phyloP scores from a whole-genome alignment of 2,329 filamentous ascomycete species.

The Ceratocystis cacaofunesta region DNA sequence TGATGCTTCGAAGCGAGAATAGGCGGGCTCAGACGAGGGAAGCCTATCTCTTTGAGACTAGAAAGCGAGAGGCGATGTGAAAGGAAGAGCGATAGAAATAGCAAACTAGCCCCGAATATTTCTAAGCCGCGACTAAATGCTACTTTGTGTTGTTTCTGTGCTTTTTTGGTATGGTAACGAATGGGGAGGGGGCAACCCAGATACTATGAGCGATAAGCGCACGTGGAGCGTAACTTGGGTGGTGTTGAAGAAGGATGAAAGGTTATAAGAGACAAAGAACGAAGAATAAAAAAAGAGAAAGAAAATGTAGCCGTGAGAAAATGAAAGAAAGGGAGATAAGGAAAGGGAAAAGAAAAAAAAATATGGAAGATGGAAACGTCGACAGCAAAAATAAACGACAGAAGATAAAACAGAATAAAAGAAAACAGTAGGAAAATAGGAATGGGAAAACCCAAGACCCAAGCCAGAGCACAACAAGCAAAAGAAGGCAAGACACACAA shows the following conservation, averaged over 20 bases:
- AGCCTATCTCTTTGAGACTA: not conserved
- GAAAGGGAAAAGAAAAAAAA: not conserved
- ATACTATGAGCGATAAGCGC: not conserved
- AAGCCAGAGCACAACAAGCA: not conserved
- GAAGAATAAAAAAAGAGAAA: not conserved
- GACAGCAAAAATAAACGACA: conserved; percentile 7
- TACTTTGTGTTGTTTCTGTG: not conserved
- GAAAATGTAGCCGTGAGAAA: not conserved
- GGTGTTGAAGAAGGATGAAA: not conserved
- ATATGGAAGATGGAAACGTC: not conserved
- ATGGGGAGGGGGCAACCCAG: not conserved
- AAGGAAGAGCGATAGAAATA: not conserved
- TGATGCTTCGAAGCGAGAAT: conserved; percentile 26
- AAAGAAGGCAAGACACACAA: not conserved
- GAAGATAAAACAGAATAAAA: not conserved
- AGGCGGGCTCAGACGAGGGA: conserved; percentile 18
- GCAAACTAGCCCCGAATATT: not conserved
- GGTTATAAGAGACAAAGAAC: not conserved
- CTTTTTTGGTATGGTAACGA: not conserved
- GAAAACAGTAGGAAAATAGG: not conserved
- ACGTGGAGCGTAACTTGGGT: not conserved
- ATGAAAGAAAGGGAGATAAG: not conserved
- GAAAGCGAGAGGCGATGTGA: not conserved
- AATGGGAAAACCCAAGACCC: not conserved
- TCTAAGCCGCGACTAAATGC: not conserved